A percentile compares a stretch with the other conserved stretches of the same genome.
phyloP scores from a whole-genome alignment of 1,284 basidiomycete genomes.

The Malassezia slooffiae region DNA sequence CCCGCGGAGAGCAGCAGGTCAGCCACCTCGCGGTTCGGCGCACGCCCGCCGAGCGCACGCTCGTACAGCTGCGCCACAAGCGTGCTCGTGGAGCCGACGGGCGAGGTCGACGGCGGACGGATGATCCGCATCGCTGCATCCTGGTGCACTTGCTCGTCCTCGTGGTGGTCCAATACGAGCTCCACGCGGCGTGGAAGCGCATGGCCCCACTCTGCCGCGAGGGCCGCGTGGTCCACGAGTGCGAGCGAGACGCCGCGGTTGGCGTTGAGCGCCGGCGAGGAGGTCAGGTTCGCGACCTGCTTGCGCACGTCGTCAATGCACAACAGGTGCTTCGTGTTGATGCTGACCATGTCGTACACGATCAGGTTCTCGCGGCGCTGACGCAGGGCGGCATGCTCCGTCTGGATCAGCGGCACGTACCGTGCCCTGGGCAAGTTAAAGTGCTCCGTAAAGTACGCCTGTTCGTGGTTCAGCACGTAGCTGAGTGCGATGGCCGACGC shows the following conservation, averaged over 20 bases:
- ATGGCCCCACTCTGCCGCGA: conserved; percentile 22
- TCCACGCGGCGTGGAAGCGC: conserved; percentile 55
- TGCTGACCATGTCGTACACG: conserved; percentile 19
- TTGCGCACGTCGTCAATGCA: conserved; percentile 24
- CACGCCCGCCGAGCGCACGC: not conserved
- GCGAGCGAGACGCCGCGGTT: conserved; percentile 19
- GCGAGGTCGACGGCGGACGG: conserved; percentile 23
- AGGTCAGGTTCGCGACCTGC: conserved; percentile 14
- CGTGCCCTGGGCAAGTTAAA: conserved; percentile 14
- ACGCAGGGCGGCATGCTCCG: conserved; percentile 58
- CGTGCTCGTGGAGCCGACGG: conserved; percentile 27
- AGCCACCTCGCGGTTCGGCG: conserved; percentile 14
- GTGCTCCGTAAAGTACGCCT: conserved; percentile 10
- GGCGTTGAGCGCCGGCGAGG: conserved; percentile 13
- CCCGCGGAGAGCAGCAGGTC: conserved; percentile 48
- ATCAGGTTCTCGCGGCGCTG: conserved; percentile 71
- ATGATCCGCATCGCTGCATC: conserved; percentile 37
- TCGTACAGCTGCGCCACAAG: conserved; percentile 25
- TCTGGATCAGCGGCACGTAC: conserved; percentile 64
- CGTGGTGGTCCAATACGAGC: conserved; percentile 85
- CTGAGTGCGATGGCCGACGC: conserved; percentile 31
- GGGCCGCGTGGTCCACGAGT: conserved; percentile 26
- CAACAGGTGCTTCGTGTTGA: conserved; percentile 15
- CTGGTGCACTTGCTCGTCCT: conserved; percentile 63
- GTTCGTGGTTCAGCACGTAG: conserved; percentile 27